phyloP scores from a whole-genome alignment of 768 basidiomycete species.

The Podaxis sp. region DNA sequence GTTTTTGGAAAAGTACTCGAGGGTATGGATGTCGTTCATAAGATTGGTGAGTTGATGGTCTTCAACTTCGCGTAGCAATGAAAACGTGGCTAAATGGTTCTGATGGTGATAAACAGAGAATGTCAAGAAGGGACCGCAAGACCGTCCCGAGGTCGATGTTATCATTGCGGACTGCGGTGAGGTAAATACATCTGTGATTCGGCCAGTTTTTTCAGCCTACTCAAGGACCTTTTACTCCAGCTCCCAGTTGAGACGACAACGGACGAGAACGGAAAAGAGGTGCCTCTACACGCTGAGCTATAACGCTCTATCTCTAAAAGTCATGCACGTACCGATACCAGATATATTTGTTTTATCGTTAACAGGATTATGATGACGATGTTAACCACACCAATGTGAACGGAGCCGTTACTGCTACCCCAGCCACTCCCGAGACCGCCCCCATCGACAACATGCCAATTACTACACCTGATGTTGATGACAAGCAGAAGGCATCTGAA shows the following conservation, averaged over 20 bases:
- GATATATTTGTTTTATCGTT: slow-evolving; percentile 26
- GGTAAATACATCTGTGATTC: slow-evolving; percentile 37
- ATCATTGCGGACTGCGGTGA: slow-evolving; percentile 85
- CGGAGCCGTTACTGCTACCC: slow-evolving; percentile 3
- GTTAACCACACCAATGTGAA: neutral
- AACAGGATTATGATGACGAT: slow-evolving; percentile 4
- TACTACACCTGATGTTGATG: neutral
- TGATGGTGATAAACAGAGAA: slow-evolving; percentile 48
- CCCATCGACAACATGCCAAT: neutral
- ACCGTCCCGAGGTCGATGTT: slow-evolving; percentile 76
- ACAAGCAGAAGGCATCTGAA: neutral
- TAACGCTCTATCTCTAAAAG: slow-evolving; percentile 47
- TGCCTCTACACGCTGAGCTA: slow-evolving; percentile 93
- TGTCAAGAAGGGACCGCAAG: slow-evolving; percentile 61
- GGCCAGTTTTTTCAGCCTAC: neutral
- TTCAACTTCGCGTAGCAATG: neutral
- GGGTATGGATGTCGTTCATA: slow-evolving; percentile 81
- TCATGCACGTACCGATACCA: slow-evolving; percentile 46
- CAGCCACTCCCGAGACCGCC: slow-evolving; percentile 10
- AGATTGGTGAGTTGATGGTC: slow-evolving; percentile 53
- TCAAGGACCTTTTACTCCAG: slow-evolving; percentile 28
- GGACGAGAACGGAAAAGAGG: slow-evolving; percentile 76
- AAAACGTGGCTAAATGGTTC: neutral
- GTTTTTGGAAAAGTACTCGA: slow-evolving; percentile 92
- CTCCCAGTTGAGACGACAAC: slow-evolving; percentile 47